Percentiles rank a stretch among this genome's conserved stretches.
phyloP scores from a whole-genome alignment of 2,329 filamentous ascomycete genomes.

The Xylariaceae sp. region DNA sequence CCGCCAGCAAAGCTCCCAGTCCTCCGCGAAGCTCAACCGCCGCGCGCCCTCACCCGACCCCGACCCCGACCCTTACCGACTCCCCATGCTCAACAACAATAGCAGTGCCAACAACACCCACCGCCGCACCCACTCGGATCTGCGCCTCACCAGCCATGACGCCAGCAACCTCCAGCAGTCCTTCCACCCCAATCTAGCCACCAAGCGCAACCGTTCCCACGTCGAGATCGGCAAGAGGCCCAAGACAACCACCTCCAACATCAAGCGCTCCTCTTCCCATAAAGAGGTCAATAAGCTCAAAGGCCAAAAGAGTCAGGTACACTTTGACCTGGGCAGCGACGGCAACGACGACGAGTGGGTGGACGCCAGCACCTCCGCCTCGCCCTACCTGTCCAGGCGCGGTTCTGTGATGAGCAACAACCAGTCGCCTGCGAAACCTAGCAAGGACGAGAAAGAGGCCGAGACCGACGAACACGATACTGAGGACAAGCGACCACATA shows the following conservation, averaged over 20 bases:
- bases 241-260: conserved; percentile 46
- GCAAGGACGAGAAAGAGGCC: conserved; percentile 31
- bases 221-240: conserved; percentile 51
- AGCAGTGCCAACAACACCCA: conserved; percentile 26
- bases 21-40: conserved; percentile 39
- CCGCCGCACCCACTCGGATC: conserved; percentile 48
- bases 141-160: conserved; percentile 37
- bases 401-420: conserved; percentile 48
- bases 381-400: conserved; percentile 52
- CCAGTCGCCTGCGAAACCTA: conserved; percentile 41
- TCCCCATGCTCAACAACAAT: conserved; percentile 27
- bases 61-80: conserved; percentile 26
- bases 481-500: conserved; percentile 12
- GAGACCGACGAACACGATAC: conserved; percentile 28
- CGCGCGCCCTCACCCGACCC: conserved; percentile 42
- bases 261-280: conserved; percentile 52
- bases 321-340: conserved; percentile 59
- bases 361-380: conserved; percentile 61
- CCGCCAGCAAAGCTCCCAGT: conserved; percentile 36
- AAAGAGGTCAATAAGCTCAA: conserved; percentile 44
- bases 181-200: conserved; percentile 25
- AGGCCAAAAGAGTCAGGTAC: conserved; percentile 49
- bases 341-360: conserved; percentile 59
- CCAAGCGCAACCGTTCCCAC: conserved; percentile 57
- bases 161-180: neutral